Base-by-base conservation (phyloP, 305 asterid genomes). In the Stenogyne calaminthoides region DNA sequence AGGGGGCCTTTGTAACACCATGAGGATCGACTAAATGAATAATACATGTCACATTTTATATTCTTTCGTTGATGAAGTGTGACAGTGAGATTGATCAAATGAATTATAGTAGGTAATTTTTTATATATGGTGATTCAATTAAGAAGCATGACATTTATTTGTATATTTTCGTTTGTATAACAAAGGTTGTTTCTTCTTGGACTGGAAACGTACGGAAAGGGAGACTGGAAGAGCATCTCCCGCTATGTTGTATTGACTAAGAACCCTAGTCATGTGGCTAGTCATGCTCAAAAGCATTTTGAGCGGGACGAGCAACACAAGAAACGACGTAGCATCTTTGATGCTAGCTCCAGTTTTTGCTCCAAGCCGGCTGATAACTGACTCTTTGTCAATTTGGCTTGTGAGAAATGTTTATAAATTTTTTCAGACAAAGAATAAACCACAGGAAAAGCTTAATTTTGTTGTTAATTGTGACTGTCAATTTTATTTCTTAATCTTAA, bases 141-240 rank as follows among this genome's bases (percentile, higher is more conserved):
- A 7, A 6, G 6, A 36, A 25, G 3, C 60, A 19, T 37, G 10
- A 52, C 36, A 3, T 32, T 32, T 32, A 3, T 4, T 32, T 25
- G 3, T 32, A 29, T 29, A 42, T 68, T 22, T 52, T 27, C 1
- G 14, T 15, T 12, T 14, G 7, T 20, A 14, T 5, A 42, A 37
- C 20, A 20, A 76, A 80, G 83, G 73, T 4, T 46, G 22, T 84
- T 84, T 81, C 79, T 84, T 9, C n/a, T 27, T 5, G 88, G 88
- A 42, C 15, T 84, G 71, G 83, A 84, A 12, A 67, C 74, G 15
- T 84, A 78, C 14, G 88, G 88, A 0, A 81, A 84, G 67, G 88
- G 88, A 2, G 88, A 84, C 19, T 84, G 88, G 85, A 84, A 84
- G 64, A 84, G 85, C 83, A 84, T 84, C 3, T 81, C 88, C 1